Base-by-base conservation (phyloP, 2,329 filamentous ascomycete genomes). In the Coniella lustricola region DNA sequence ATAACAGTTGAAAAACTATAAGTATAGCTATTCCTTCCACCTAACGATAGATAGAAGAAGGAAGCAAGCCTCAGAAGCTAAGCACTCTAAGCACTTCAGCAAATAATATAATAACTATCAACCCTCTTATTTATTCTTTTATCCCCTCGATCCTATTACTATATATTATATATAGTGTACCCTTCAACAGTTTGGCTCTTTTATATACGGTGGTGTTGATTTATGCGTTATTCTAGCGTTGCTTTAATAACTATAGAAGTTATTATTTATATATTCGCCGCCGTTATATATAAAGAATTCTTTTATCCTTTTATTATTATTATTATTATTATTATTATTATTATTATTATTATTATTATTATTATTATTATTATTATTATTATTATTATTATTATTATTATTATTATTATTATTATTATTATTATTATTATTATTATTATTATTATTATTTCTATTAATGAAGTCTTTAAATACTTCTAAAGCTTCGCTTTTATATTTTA, bases 181-280 rank as follows among this genome's bases (percentile, higher is more conserved):
- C 5, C 21, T 38, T 20, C 21, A 29, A 10, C 31, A 9, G 17
- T 34, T 34, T 14, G 13, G 13, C 12, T 44, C 12, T n/a, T 36
- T 44, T 35, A 35, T 44, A 44, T 21, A 44, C 32, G 13, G 16
- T 16, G 17, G 33, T n/a, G 22, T 14, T 38, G 14, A 38, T 18
- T 32, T 20, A 32, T 46, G 10, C 20, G 9, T 38, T 40, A 40
- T 46, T 33, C 29, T n/a, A 9, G 16, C 20, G 18, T 33, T 10
- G 16, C 16, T 33, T 32, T 39, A 21, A 14, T 18, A 16, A 22
- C 22, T 22, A 14, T 39, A 14, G 20, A 40, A 46, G 16, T 31
- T 12, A 13, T 46, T 46, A 40, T 47, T 47, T 17, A 47, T 41
- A 47, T 40, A 47, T 47, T 46, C 25, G 10, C 25, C 29, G 9